phyloP scores from a whole-genome alignment of 768 basidiomycete genomes.

The Tulasnella sp. region DNA sequence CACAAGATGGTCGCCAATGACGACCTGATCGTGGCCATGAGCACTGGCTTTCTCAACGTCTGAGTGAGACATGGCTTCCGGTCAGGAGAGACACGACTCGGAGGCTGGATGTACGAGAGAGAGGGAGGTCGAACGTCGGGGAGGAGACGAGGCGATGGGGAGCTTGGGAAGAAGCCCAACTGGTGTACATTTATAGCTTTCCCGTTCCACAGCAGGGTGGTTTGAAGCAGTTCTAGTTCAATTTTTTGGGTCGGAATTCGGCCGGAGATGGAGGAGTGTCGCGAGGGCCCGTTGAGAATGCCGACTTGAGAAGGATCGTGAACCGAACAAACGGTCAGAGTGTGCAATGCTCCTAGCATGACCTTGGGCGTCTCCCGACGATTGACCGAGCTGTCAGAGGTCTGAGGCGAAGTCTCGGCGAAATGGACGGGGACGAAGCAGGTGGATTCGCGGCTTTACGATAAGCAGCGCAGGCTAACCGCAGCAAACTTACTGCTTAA shows the following conservation, averaged over 20 bases:
- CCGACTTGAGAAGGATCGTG: not conserved
- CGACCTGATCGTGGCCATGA: slow-evolving; percentile 10
- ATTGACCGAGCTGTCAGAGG: slow-evolving; percentile 7
- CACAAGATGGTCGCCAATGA: slow-evolving; percentile 10
- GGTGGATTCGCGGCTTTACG: not conserved
- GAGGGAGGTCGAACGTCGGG: slow-evolving; percentile 4
- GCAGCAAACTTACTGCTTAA: not conserved
- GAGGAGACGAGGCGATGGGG: slow-evolving; percentile 16
- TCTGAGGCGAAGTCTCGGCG: not conserved
- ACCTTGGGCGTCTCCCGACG: not conserved
- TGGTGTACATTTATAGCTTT: slow-evolving; percentile 2
- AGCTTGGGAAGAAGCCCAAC: not conserved
- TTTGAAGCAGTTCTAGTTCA: not conserved
- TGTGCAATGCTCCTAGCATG: not conserved
- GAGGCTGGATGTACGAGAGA: not conserved
- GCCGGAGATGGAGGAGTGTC: not conserved
- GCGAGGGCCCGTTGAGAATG: not conserved
- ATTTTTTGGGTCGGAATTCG: not conserved
- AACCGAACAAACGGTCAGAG: not conserved
- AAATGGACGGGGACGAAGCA: not conserved
- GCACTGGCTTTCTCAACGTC: slow-evolving; percentile 21
- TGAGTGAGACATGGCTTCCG: slow-evolving; percentile 17
- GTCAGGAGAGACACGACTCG: not conserved
- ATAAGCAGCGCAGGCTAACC: not conserved
- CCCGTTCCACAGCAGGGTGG: not conserved